phyloP scores from a whole-genome alignment of 371 early-diverging fungal genomes.

The Thermomucor indicae-seudaticae region DNA sequence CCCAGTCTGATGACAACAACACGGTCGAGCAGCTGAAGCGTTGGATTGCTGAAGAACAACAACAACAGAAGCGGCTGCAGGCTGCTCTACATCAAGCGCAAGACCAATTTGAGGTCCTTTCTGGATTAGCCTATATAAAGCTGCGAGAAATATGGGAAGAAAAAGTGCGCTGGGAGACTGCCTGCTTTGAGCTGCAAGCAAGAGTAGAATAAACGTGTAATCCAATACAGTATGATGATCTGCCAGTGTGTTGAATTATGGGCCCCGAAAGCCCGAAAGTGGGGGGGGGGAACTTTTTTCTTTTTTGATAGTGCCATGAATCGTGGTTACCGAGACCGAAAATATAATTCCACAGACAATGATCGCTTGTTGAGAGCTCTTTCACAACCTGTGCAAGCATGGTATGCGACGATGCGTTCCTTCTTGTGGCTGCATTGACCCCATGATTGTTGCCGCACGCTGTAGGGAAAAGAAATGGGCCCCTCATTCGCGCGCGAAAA shows the following conservation, averaged over 20 bases:
- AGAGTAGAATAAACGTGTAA: slow-evolving; percentile 7
- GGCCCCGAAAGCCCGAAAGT: too few relatives aligned
- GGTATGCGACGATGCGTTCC: slow-evolving; percentile 11
- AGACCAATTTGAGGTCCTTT: slow-evolving; percentile 50
- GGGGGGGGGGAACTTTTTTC: too few relatives aligned
- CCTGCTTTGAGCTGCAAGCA: slow-evolving; percentile 34
- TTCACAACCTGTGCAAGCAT: slow-evolving; percentile 49
- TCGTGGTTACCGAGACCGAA: slow-evolving; percentile 39
- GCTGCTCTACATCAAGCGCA: not conserved
- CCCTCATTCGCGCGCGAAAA: slow-evolving; percentile 44
- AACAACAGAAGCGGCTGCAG: not conserved
- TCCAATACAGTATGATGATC: too few relatives aligned
- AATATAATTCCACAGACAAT: slow-evolving; percentile 41
- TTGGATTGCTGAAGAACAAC: too few relatives aligned
- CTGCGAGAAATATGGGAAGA: slow-evolving; percentile 55
- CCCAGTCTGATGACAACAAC: too few relatives aligned
- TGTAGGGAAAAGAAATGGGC: slow-evolving; percentile 60
- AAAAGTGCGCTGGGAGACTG: slow-evolving; percentile 42
- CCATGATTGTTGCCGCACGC: not conserved
- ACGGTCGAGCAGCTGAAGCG: too few relatives aligned
- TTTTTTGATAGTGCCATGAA: slow-evolving; percentile 3
- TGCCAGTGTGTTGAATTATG: too few relatives aligned
- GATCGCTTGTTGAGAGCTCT: slow-evolving; percentile 41
- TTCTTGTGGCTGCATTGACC: not conserved
- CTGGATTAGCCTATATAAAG: slow-evolving; percentile 54